Percentiles rank a stretch among this genome's conserved stretches.
Conservation (phyloP, 2,329 filamentous ascomycete species). For the Aspergillus persii region DNA sequence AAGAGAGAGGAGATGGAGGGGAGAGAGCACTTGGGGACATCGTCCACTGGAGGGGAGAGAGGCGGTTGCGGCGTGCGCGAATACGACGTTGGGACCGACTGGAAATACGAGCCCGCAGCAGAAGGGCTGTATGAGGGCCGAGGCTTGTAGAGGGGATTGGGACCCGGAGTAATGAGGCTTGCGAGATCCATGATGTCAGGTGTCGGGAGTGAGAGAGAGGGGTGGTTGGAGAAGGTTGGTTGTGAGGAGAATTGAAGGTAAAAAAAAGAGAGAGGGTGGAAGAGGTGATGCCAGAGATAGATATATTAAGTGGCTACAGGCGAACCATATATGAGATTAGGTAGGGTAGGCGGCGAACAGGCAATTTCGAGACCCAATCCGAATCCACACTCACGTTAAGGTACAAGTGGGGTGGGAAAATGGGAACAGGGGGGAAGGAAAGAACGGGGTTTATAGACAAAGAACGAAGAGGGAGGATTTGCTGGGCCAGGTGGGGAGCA, state of each 20-base stretch:
- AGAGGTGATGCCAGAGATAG: neutral
- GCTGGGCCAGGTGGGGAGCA: slow-evolving; percentile 19
- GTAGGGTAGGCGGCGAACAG: neutral
- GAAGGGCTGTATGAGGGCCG: slow-evolving; percentile 17
- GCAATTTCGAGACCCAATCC: slow-evolving; percentile 4
- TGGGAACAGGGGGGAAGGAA: slow-evolving; percentile 11
- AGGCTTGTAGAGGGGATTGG: slow-evolving; percentile 17
- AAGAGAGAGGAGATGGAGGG: slow-evolving; percentile 92
- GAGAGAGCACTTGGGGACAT: slow-evolving; percentile 75
- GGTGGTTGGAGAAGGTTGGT: slow-evolving; percentile 1
- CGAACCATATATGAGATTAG: slow-evolving; percentile 11
- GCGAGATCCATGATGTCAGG: slow-evolving; percentile 35
- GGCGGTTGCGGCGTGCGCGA: slow-evolving; percentile 33
- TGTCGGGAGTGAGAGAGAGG: neutral
- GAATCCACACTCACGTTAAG: slow-evolving; percentile 3
- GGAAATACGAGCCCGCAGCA: slow-evolving; percentile 22
- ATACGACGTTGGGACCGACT: slow-evolving; percentile 22
- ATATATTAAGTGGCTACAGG: slow-evolving; percentile 3
- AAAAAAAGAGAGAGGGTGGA: neutral
- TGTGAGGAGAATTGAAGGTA: neutral
- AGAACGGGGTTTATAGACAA: slow-evolving; percentile 22
- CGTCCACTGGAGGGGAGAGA: slow-evolving; percentile 42
- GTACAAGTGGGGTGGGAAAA: slow-evolving; percentile 12
- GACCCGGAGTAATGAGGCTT: slow-evolving; percentile 30
- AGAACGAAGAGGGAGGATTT: slow-evolving; percentile 12